phyloP scores from a whole-genome alignment of 805 yeast genomes.

The Sungouiella thailandica region DNA sequence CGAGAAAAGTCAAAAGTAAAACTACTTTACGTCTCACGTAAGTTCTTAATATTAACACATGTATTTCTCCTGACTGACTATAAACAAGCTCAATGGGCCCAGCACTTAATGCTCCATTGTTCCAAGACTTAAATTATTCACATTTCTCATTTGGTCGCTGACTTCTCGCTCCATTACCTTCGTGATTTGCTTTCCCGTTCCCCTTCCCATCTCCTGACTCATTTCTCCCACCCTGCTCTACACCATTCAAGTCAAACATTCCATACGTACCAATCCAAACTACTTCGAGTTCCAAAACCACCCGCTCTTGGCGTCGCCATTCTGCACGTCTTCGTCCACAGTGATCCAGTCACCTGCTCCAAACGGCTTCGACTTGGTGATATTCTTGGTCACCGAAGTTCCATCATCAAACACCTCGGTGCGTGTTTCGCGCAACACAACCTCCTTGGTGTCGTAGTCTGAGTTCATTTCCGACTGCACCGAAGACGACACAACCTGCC shows the following conservation, averaged over 20 bases:
- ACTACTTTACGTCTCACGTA: too few species aligned
- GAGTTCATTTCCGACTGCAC: slow-evolving; percentile 21
- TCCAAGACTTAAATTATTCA: too few species aligned
- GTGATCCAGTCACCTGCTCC: slow-evolving; percentile 31
- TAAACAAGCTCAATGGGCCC: too few species aligned
- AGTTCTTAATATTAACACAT: too few species aligned
- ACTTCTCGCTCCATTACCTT: too few species aligned
- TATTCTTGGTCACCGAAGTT: slow-evolving; percentile 25
- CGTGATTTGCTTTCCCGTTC: too few species aligned
- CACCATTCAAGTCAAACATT: not conserved
- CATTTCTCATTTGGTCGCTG: too few species aligned
- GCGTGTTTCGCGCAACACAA: slow-evolving; percentile 25
- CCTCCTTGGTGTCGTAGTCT: slow-evolving; percentile 24
- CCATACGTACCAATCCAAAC: not conserved
- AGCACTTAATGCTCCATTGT: too few species aligned
- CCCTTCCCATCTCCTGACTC: too few species aligned
- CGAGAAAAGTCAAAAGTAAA: too few species aligned
- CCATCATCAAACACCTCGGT: slow-evolving; percentile 36
- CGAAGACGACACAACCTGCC: slow-evolving; percentile 22
- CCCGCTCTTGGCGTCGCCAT: slow-evolving; percentile 13
- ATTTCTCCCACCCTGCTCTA: too few species aligned
- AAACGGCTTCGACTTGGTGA: slow-evolving; percentile 28
- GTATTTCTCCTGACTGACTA: too few species aligned
- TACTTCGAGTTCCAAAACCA: slow-evolving; percentile 21
- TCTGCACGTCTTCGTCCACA: slow-evolving; percentile 22